Evolutionary conservation across 257 asterid genomes (phyloP), one percentile per base, ranked within the genome.

Genomic region (Prunella vulgaris): DNA sequence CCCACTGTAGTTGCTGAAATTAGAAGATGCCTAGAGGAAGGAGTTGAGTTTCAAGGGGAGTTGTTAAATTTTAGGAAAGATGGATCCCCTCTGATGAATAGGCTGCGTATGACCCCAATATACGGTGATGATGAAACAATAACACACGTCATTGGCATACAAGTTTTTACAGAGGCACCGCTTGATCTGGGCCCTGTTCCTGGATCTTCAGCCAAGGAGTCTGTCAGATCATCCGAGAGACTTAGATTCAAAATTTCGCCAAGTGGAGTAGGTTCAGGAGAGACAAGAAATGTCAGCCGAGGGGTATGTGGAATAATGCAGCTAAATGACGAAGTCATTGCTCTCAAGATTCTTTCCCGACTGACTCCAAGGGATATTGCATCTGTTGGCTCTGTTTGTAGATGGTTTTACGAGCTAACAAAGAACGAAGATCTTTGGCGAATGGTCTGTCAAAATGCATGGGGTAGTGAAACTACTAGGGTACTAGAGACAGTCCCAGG

Each of bases 361-460:
- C 74, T 91, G 69, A 84, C 90, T 60, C 95, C 97, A 5, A 83
- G 95, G 77, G 95, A 91, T 76, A 88, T 91, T 71, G 95, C 96
- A 1, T 84, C 96, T 48, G 71, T 91, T 78, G 90, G 91, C 27
- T 91, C 95, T 69, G 93, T 85, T 18, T 86, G 90, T 76, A 80
- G 70, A 53, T 76, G 80, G 49, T 65, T 88, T 44, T 86, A 90
- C 80, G 94, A 85, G 77, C 58, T 87, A 71, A 82, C 97, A 18
- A 87, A 67, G 67, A 86, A 84, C 56, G 97, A 90, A 80, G 92
- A 90, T 75, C 87, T 90, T 21, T 88, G 96, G 97, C 84, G 86
- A 44, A 85, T 82, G 84, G 95, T 90, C 60, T 88, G 96, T 69
- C 97, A 88, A 73, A 90, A 86, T 79, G 96, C 94, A 33, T 90